Percentiles rank a stretch among this genome's conserved stretches.
Conservation (phyloP, 2,329 filamentous ascomycete species). For the Graphilbum fragrans region DNA sequence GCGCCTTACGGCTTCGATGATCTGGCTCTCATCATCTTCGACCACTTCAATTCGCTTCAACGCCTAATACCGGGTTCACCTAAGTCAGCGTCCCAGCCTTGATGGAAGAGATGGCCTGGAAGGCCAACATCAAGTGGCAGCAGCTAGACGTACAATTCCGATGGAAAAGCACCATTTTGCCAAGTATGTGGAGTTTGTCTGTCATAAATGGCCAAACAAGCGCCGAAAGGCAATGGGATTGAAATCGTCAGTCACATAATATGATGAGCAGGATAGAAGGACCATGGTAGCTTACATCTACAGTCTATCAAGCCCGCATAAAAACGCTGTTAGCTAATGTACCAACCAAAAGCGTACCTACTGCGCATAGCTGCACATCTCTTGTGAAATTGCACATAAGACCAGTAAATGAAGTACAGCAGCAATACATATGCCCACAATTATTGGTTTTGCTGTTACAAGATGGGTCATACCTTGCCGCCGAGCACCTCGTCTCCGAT, state of each 20-base stretch:
- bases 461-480: constrained; percentile 57
- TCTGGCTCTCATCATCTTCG: constrained; percentile 81
- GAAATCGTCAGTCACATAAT: not conserved
- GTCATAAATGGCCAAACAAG: not conserved
- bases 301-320: not conserved
- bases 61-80: constrained; percentile 33
- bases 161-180: constrained; percentile 51
- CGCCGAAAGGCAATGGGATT: too few species aligned
- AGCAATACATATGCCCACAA: too few species aligned
- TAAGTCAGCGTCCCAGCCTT: not conserved
- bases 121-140: too few species aligned
- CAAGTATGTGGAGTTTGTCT: constrained; percentile 54
- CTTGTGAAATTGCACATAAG: constrained; percentile 6
- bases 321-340: too few species aligned
- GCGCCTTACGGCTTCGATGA: constrained; percentile 71
- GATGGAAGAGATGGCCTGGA: too few species aligned
- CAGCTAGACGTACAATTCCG: not conserved
- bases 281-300: not conserved
- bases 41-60: constrained; percentile 88
- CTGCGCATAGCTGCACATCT: too few species aligned
- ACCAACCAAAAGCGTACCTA: too few species aligned
- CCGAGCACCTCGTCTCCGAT: constrained; percentile 96
- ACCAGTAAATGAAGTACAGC: not conserved
- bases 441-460: too few species aligned
- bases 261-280: not conserved